Percentiles rank a stretch among this genome's conserved stretches.
These are phyloP conservation scores for Oxytropis ochrocephala DNA, from an alignment of 306 rosid genomes.

Conservation along the genomic window DNA sequence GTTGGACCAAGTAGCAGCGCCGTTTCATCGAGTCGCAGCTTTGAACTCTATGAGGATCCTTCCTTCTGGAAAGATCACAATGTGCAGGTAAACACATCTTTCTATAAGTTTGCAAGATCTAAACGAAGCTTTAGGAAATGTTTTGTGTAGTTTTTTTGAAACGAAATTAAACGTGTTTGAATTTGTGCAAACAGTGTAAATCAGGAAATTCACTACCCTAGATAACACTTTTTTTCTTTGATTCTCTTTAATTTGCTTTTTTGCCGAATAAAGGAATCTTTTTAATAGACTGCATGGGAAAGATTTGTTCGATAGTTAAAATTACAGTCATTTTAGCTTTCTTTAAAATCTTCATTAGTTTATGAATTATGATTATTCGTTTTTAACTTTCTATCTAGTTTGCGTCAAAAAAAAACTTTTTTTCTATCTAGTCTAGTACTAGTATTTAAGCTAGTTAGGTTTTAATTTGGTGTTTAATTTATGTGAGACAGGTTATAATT, in stretches of 20 bases:
- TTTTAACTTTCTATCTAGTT: no score
- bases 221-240: no score
- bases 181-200: background rate
- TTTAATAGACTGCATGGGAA: background rate
- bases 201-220: background rate
- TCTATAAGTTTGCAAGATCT: background rate
- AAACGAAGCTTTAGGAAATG: background rate
- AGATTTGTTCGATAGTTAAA: background rate
- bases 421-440: no score
- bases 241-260: no score
- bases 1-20: constrained; percentile 25
- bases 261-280: background rate
- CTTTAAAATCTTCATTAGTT: background rate
- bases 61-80: constrained; percentile 96
- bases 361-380: background rate
- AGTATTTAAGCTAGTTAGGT: background rate
- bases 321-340: background rate
- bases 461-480: constrained; percentile 1
- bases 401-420: no score
- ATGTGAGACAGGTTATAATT: constrained; percentile 69
- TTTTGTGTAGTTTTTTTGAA: background rate
- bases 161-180: background rate
- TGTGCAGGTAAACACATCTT: constrained; percentile 59
- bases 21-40: constrained; percentile 47
- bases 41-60: constrained; percentile 78